Percentiles rank a stretch among this genome's conserved stretches.
These are phyloP conservation scores for Tilletia walkeri DNA, from an alignment of 1,284 basidiomycete species.

Conservation along the genomic window DNA sequence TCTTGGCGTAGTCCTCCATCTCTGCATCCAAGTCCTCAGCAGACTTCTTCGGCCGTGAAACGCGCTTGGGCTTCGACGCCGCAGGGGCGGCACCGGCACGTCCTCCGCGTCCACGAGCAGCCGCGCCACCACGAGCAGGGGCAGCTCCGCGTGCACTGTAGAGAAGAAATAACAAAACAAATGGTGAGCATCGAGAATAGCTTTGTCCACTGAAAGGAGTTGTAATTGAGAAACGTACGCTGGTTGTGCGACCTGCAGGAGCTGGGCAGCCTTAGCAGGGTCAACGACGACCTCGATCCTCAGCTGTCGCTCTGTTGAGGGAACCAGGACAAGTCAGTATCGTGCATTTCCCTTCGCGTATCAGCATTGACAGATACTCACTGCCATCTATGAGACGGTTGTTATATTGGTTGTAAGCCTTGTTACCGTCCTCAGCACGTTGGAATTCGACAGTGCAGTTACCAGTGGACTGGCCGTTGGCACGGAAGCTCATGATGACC, in stretches of 20 bases:
- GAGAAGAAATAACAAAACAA: neutral
- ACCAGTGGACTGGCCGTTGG: slow-evolving; percentile 82
- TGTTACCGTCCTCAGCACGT: slow-evolving; percentile 81
- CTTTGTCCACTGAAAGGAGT: too few relatives aligned
- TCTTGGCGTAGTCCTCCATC: slow-evolving; percentile 59
- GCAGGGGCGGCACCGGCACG: slow-evolving; percentile 37
- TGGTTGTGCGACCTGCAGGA: slow-evolving; percentile 57
- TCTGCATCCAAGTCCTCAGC: slow-evolving; percentile 65
- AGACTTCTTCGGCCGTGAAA: slow-evolving; percentile 61
- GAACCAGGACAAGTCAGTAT: slow-evolving; percentile 28
- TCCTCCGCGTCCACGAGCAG: slow-evolving; percentile 44
- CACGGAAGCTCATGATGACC: slow-evolving; percentile 81
- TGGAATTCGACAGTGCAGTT: slow-evolving; percentile 82
- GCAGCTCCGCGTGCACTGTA: neutral
- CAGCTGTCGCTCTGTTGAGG: slow-evolving; percentile 73
- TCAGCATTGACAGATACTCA: slow-evolving; percentile 67
- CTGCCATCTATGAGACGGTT: slow-evolving; percentile 99
- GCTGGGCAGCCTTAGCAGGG: slow-evolving; percentile 73
- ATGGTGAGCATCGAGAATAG: neutral
- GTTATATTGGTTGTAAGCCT: slow-evolving; percentile 92
- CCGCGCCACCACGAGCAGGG: slow-evolving; percentile 17
- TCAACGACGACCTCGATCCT: slow-evolving; percentile 96
- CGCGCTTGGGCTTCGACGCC: slow-evolving; percentile 24
- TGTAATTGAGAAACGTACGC: neutral
- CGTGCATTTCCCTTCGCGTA: slow-evolving; percentile 29